phyloP scores from a whole-genome alignment of 176 grass and related monocot species.

The Cenchrus fungigraminus region DNA sequence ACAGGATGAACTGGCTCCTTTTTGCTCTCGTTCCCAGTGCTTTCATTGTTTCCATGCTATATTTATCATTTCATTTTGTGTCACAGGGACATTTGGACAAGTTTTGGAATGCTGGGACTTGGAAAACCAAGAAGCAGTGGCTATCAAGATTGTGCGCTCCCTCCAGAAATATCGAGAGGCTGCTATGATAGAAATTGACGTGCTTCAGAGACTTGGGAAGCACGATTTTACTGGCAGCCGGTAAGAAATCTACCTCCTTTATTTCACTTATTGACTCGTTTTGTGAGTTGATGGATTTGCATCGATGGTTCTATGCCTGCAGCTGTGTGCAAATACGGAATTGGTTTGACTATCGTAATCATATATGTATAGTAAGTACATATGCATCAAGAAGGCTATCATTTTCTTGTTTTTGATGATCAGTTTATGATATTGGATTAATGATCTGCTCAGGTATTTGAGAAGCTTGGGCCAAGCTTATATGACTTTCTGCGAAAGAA shows the following conservation, averaged over 20 bases:
- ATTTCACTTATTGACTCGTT: constrained; percentile 48
- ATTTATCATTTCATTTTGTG: constrained; percentile 9
- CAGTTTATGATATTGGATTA: constrained; percentile 31
- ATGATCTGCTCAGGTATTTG: constrained; percentile 79
- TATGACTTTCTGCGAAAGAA: constrained; percentile 90
- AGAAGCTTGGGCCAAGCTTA: constrained; percentile 90
- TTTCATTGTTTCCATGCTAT: constrained; percentile 27
- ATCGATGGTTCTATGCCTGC: constrained; percentile 85
- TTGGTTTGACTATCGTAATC: constrained; percentile 99
- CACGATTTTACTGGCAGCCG: constrained; percentile 75
- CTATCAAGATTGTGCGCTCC: constrained; percentile 87
- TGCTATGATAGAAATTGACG: constrained; percentile 99
- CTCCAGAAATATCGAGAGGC: constrained; percentile 97
- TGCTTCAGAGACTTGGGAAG: constrained; percentile 84
- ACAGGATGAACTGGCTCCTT: constrained; percentile 11
- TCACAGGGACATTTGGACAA: constrained; percentile 96
- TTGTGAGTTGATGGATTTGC: constrained; percentile 77
- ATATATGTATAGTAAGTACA: constrained; percentile 99
- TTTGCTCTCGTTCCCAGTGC: not conserved
- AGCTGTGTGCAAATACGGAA: constrained; percentile 99
- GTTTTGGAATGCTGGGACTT: constrained; percentile 97
- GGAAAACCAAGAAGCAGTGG: constrained; percentile 91
- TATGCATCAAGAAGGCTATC: constrained; percentile 54
- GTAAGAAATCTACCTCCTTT: constrained; percentile 57
- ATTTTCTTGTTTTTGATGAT: constrained; percentile 25